These are phyloP conservation scores for Pseudoscleropodium purum DNA, from an alignment of 225 moss, liverwort and hornwort genomes.

Conservation along the genomic window DNA sequence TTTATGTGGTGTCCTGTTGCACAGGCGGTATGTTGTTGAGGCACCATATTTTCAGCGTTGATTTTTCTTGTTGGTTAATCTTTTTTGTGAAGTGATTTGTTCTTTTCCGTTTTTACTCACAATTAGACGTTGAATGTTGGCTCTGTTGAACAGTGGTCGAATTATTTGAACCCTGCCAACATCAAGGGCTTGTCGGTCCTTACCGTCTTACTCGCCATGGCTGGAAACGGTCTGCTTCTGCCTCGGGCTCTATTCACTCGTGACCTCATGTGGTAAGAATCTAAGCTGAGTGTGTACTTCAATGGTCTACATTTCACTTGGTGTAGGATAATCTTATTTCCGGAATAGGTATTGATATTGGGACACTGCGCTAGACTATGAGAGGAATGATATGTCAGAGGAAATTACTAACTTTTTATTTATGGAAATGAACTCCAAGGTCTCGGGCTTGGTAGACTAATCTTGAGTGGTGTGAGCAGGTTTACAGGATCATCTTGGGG, in stretches of 20 bases:
- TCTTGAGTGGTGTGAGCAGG: constrained; percentile 29
- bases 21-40: constrained; percentile 45
- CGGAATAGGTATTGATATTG: neutral
- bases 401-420: neutral
- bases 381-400: neutral
- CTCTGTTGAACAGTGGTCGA: constrained; percentile 47
- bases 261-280: constrained; percentile 80
- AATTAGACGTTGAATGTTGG: neutral
- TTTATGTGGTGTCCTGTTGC: constrained; percentile 84
- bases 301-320: neutral
- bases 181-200: constrained; percentile 72
- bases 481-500: constrained; percentile 89
- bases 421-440: neutral
- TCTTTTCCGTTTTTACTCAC: neutral
- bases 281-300: neutral
- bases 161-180: constrained; percentile 64
- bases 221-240: constrained; percentile 62
- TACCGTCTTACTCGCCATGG: constrained; percentile 73
- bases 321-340: neutral
- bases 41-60: neutral
- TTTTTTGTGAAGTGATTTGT: neutral
- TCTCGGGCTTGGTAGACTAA: neutral
- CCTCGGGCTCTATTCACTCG: constrained; percentile 77
- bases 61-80: neutral
- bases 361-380: neutral